phyloP scores from a whole-genome alignment of 1,139 yeast species.

The Fermentozyma sake region DNA sequence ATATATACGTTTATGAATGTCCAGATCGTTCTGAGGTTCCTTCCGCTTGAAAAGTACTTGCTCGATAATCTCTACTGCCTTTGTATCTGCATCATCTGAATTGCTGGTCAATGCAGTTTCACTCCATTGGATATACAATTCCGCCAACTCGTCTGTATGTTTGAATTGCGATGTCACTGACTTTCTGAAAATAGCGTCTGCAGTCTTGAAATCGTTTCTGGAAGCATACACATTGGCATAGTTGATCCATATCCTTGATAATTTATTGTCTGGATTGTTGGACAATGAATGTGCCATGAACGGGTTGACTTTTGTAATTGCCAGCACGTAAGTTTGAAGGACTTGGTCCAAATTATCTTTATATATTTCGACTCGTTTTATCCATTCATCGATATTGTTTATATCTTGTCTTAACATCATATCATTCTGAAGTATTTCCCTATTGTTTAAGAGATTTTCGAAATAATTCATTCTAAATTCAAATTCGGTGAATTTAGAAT shows the following conservation, averaged over 20 bases:
- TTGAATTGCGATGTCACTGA: constrained; percentile 70
- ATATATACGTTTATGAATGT: constrained; percentile 48
- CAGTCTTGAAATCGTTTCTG: constrained; percentile 52
- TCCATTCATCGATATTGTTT: constrained; percentile 66
- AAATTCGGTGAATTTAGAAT: constrained; percentile 23
- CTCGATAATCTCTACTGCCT: constrained; percentile 51
- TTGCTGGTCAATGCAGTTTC: constrained; percentile 45
- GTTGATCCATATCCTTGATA: constrained; percentile 61
- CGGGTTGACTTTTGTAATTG: constrained; percentile 67
- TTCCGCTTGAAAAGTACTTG: constrained; percentile 33
- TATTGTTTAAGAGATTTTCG: constrained; percentile 51
- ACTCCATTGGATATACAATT: constrained; percentile 70
- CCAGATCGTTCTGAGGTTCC: constrained; percentile 2
- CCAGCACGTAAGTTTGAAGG: constrained; percentile 58
- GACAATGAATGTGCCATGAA: constrained; percentile 37
- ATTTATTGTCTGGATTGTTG: constrained; percentile 21
- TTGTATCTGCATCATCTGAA: constrained; percentile 39
- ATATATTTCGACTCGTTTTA: constrained; percentile 49
- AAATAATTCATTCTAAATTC: constrained; percentile 47
- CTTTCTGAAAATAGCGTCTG: constrained; percentile 58
- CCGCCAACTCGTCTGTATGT: constrained; percentile 59
- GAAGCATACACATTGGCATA: constrained; percentile 66
- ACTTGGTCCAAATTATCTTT: constrained; percentile 34
- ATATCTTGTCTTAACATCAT: constrained; percentile 60
- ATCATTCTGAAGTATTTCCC: constrained; percentile 60